Evolutionary conservation across 2,329 filamentous ascomycete species (phyloP).

Genomic region (Penicillium sp.): DNA sequence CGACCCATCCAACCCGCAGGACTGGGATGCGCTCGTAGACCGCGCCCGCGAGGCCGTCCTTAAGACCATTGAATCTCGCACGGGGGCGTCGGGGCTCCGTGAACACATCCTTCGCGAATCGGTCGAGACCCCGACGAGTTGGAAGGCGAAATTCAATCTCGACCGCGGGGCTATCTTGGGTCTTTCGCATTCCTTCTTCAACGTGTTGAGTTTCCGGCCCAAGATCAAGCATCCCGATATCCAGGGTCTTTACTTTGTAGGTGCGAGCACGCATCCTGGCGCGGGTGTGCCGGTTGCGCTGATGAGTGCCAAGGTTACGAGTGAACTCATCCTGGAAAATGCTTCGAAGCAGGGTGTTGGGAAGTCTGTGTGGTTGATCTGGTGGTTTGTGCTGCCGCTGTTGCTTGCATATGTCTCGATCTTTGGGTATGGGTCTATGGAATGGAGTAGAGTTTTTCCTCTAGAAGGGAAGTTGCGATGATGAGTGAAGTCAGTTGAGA

Average conservation of each 20-base stretch:
- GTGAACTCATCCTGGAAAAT: neutral
- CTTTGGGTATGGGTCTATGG: neutral
- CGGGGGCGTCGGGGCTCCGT: constrained; percentile 55
- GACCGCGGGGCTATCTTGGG: constrained; percentile 75
- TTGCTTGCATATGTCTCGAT: neutral
- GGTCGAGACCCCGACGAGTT: constrained; percentile 66
- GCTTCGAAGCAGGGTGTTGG: neutral
- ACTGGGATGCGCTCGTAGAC: constrained; percentile 48
- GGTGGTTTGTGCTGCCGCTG: neutral
- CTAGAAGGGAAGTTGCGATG: neutral
- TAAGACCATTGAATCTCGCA: constrained; percentile 61
- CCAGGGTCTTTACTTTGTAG: constrained; percentile 65
- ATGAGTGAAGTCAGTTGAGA: neutral
- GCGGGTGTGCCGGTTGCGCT: constrained; percentile 69
- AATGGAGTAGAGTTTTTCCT: neutral
- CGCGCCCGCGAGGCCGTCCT: constrained; percentile 64
- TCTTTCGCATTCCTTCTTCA: constrained; percentile 70
- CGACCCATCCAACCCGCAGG: constrained; percentile 10
- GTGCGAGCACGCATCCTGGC: constrained; percentile 73
- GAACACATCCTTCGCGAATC: constrained; percentile 60
- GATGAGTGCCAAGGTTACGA: constrained; percentile 18
- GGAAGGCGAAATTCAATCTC: constrained; percentile 71
- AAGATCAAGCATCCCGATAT: constrained; percentile 30
- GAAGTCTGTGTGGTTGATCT: neutral
- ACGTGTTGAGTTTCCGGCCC: constrained; percentile 39